Percentiles rank a stretch among this genome's conserved stretches.
These are phyloP conservation scores for Penicillium sp. DNA, from an alignment of 2,329 filamentous ascomycete genomes.

Conservation along the genomic window DNA sequence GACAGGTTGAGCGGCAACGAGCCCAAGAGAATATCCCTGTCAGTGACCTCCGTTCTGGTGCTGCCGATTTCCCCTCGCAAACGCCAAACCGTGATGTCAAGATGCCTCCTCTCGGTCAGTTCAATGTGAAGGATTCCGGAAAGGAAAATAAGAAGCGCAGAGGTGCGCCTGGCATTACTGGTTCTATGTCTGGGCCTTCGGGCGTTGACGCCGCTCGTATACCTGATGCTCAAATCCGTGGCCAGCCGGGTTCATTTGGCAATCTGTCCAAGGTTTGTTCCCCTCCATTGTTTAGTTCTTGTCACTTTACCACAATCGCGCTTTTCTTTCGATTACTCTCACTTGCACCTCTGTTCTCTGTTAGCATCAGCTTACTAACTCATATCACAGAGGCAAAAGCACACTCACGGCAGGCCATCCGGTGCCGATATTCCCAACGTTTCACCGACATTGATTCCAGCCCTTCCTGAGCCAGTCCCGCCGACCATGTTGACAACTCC, in stretches of 20 bases:
- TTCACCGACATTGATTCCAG: slow-evolving; percentile 81
- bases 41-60: slow-evolving; percentile 58
- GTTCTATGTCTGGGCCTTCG: slow-evolving; percentile 32
- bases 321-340: not conserved
- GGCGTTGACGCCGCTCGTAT: slow-evolving; percentile 30
- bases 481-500: slow-evolving; percentile 69
- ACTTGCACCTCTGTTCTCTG: not conserved
- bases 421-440: slow-evolving; percentile 57
- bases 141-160: slow-evolving; percentile 90
- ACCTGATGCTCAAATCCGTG: slow-evolving; percentile 33
- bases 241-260: slow-evolving; percentile 36
- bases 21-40: slow-evolving; percentile 61
- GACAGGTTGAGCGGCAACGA: slow-evolving; percentile 54
- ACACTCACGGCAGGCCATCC: slow-evolving; percentile 61
- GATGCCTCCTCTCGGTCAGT: slow-evolving; percentile 91
- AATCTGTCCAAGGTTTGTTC: slow-evolving; percentile 50
- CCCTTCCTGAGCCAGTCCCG: slow-evolving; percentile 79
- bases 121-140: slow-evolving; percentile 74
- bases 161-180: slow-evolving; percentile 47
- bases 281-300: not conserved
- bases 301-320: not conserved
- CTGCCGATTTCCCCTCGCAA: slow-evolving; percentile 45
- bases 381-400: slow-evolving; percentile 62
- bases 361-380: slow-evolving; percentile 14
- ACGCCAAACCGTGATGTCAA: slow-evolving; percentile 54